Conservation (phyloP, 2,329 filamentous ascomycete species). For the Colletotrichum truncatum region DNA sequence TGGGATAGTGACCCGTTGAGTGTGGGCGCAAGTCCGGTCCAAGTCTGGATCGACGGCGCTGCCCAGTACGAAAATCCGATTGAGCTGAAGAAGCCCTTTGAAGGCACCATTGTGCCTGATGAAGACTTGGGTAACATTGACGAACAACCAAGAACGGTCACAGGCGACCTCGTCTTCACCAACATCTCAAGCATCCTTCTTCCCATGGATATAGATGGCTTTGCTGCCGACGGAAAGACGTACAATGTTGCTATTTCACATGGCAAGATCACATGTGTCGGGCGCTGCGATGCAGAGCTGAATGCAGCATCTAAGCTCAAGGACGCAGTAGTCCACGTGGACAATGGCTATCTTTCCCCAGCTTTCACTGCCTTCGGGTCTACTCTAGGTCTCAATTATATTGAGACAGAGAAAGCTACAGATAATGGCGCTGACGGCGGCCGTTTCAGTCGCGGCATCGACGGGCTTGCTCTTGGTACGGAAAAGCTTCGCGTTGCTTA, state of each 20-base stretch:
- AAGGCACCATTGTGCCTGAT: constrained; percentile 48
- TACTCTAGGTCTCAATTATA: constrained; percentile 69
- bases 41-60: constrained; percentile 72
- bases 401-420: constrained; percentile 64
- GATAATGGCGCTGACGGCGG: constrained; percentile 58
- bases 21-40: constrained; percentile 65
- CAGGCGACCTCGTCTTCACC: constrained; percentile 59
- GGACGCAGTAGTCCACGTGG: constrained; percentile 53
- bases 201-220: constrained; percentile 43
- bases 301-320: constrained; percentile 42
- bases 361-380: constrained; percentile 70
- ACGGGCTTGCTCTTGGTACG: constrained; percentile 64
- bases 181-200: constrained; percentile 63
- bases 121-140: constrained; percentile 48
- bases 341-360: constrained; percentile 67
- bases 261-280: constrained; percentile 67
- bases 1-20: constrained; percentile 73
- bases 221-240: constrained; percentile 41
- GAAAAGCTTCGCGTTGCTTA: constrained; percentile 64
- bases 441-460: constrained; percentile 65
- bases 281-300: constrained; percentile 58
- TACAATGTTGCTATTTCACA: constrained; percentile 59
- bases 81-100: constrained; percentile 59
- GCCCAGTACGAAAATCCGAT: constrained; percentile 65
- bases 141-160: constrained; percentile 46